These are phyloP conservation scores for Linnemannia schmuckeri DNA, from an alignment of 192 early-diverging fungal genomes.

Conservation along the genomic window DNA sequence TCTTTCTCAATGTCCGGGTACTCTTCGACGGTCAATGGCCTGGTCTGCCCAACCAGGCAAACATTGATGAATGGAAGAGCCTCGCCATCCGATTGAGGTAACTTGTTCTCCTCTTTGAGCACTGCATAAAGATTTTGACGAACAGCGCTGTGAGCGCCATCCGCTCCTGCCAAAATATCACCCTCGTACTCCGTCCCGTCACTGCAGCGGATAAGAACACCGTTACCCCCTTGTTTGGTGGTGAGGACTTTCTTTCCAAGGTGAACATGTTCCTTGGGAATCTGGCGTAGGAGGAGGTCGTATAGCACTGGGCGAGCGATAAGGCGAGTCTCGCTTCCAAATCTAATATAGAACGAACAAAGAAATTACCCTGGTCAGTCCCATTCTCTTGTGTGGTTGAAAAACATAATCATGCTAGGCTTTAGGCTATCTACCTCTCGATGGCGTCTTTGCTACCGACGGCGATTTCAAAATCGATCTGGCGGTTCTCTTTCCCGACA, in stretches of 20 bases:
- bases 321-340: neutral
- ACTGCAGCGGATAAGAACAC: neutral
- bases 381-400: too few relatives aligned
- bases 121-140: neutral
- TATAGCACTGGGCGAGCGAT: constrained; percentile 17
- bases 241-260: constrained; percentile 18
- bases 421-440: neutral
- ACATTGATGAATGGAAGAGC: neutral
- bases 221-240: neutral
- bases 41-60: constrained; percentile 1
- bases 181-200: constrained; percentile 1
- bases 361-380: too few relatives aligned
- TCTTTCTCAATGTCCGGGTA: neutral
- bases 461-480: neutral
- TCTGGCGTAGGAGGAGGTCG: neutral
- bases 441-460: neutral
- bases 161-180: constrained; percentile 3
- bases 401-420: too few relatives aligned
- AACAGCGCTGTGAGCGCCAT: neutral
- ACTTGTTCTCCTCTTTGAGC: neutral
- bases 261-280: constrained; percentile 18
- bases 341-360: neutral
- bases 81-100: neutral
- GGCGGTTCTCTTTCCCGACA: neutral
- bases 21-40: neutral